These are phyloP conservation scores for Stromatinia cepivora DNA, from an alignment of 2,329 filamentous ascomycete species.

Conservation along the genomic window DNA sequence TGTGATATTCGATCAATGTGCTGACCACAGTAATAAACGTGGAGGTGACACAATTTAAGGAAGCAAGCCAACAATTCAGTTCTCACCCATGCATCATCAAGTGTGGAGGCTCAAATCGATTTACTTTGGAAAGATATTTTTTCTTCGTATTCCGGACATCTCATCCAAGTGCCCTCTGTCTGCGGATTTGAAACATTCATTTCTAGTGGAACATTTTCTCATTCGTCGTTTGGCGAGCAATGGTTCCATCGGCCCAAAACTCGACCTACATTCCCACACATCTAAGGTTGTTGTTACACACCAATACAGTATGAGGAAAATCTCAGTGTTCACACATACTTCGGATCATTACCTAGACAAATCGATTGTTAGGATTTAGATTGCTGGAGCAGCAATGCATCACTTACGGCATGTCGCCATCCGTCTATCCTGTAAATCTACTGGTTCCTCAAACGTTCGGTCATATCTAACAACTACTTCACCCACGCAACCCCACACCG, in stretches of 20 bases:
- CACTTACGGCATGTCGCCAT: neutral
- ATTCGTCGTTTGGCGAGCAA: conserved; percentile 12
- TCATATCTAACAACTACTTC: neutral
- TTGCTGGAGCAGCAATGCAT: neutral
- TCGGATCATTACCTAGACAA: neutral
- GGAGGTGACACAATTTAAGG: neutral
- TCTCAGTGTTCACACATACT: neutral
- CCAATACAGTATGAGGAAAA: neutral
- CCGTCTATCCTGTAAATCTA: neutral
- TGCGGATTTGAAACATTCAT: neutral
- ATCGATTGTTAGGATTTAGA: neutral
- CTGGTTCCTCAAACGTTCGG: neutral
- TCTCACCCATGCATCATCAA: neutral
- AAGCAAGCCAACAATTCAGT: neutral
- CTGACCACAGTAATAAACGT: neutral
- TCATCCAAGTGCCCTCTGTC: neutral
- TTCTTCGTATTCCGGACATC: neutral
- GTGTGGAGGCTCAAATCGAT: neutral
- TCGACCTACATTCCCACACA: neutral
- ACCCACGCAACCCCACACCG: conserved; percentile 10
- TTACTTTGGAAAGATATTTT: neutral
- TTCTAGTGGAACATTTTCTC: neutral
- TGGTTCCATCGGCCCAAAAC: neutral
- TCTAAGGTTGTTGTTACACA: neutral
- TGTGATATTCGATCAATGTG: neutral